Conservation (phyloP, 2,329 filamentous ascomycete genomes). For the Alternaria tenuissima region DNA sequence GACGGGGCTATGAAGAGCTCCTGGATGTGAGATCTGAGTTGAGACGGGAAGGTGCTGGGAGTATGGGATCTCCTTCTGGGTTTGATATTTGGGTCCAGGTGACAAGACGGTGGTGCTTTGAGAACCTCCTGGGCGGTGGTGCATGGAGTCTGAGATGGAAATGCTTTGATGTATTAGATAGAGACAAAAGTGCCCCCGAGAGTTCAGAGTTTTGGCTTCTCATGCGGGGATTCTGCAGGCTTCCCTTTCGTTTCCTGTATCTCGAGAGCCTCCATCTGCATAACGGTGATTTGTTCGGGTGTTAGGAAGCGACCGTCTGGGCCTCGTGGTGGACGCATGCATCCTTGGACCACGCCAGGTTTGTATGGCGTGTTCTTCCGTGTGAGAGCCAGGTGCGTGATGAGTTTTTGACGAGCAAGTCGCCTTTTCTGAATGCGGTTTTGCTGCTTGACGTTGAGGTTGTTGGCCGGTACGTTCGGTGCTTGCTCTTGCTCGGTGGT, state of each 20-base stretch:
- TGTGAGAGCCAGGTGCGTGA: not conserved
- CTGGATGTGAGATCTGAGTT: not conserved
- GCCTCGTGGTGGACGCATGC: not conserved
- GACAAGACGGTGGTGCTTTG: not conserved
- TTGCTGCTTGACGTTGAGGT: constrained; percentile 13
- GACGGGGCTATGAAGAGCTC: not conserved
- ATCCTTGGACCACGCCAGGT: not conserved
- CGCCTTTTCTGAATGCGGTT: constrained; percentile 12
- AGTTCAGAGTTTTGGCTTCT: constrained; percentile 9
- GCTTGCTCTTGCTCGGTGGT: constrained; percentile 7
- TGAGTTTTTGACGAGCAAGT: constrained; percentile 8
- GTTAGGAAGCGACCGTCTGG: constrained; percentile 5
- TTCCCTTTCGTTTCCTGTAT: not conserved
- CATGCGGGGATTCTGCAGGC: not conserved
- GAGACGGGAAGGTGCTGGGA: not conserved
- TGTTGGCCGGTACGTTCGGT: not conserved
- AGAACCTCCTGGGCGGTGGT: not conserved
- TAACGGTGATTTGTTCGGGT: constrained; percentile 1
- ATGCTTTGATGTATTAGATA: not conserved
- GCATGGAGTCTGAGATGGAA: not conserved
- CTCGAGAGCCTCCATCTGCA: not conserved
- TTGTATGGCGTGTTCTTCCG: not conserved
- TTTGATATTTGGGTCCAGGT: not conserved
- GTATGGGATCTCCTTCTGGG: not conserved
- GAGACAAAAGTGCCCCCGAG: not conserved